Conservation (phyloP, 352 stramenopile genomes). For the Phytophthora capsici region DNA sequence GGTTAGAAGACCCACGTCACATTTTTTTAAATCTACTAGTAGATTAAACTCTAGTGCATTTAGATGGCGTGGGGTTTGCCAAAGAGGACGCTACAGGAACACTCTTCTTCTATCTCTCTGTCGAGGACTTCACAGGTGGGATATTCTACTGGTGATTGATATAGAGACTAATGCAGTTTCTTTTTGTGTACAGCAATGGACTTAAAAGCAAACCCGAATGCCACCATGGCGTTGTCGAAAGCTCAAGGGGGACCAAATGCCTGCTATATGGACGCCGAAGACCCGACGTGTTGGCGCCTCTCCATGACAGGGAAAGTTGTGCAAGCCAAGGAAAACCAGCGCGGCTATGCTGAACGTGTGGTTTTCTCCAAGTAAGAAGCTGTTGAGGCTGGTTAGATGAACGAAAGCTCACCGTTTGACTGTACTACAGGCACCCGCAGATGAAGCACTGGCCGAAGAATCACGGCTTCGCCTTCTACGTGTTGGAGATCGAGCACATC, state of each 20-base stretch:
- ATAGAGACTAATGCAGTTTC: neutral
- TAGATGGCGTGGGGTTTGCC: conserved; percentile 61
- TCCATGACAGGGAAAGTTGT: conserved; percentile 57
- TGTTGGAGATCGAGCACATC: conserved; percentile 64
- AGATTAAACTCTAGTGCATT: neutral
- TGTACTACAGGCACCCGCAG: conserved; percentile 53
- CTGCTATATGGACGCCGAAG: conserved; percentile 68
- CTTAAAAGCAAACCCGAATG: conserved; percentile 54
- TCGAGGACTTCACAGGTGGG: conserved; percentile 42
- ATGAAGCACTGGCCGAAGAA: conserved; percentile 70
- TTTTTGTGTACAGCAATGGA: conserved; percentile 39
- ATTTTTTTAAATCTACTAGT: neutral
- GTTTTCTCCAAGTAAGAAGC: conserved; percentile 59
- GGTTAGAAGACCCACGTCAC: conserved; percentile 31
- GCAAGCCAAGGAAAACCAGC: conserved; percentile 40
- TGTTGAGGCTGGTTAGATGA: neutral
- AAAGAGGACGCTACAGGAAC: conserved; percentile 59
- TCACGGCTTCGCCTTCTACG: conserved; percentile 59
- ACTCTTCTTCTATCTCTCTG: conserved; percentile 74
- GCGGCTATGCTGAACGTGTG: conserved; percentile 51
- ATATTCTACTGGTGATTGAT: neutral
- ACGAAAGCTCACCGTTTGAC: neutral
- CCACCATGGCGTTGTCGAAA: conserved; percentile 62
- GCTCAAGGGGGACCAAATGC: conserved; percentile 50
- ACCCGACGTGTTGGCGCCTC: conserved; percentile 76